Base-by-base conservation (phyloP, 495 filamentous ascomycete genomes). In the Elasticomyces elasticus region DNA sequence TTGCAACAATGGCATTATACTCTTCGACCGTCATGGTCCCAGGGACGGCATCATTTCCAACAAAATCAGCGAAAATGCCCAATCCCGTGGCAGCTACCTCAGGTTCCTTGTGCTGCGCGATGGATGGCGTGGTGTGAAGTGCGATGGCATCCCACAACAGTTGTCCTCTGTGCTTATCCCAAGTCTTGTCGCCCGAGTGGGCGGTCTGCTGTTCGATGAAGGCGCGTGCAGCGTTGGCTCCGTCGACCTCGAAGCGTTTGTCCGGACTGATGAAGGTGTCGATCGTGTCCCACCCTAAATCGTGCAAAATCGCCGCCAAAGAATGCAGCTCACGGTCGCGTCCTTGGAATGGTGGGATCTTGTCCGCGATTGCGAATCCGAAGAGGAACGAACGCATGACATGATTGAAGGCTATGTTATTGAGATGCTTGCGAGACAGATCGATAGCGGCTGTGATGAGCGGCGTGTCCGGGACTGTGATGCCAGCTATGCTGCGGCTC, bases 221-320 rank as follows among this genome's bases (percentile, higher is more conserved):
- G 0, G 67, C 67, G 0, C 71, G 61, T 2, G 76, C 74, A 0
- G 66, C 69, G 54, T 75, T 70, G 6, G 76, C 78, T 37, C 76
- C 67, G 51, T 81, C 76, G 26, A 82, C 76, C 56, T 81, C 76
- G 64, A 80, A 80, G 4, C 77, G 67, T 49, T 74, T 75, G 59
- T 77, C 74, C 9, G 52, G 44, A 15, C 64, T 67, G 10, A 75
- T 52, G 26, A 77, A 25, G 5, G 56, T 58, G 4, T 59, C 56
- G 0, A 59, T 69, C 5, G 48, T 49, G 42, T 65, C 69, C 76
- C 74, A 78, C 25, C 74, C 78, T 1, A 81, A 62, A 51, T 83
- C 79, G 62, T 83, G 79, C 33, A 81, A 62, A 22, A 81, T 55
- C 0, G 69, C 69, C 1, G 67, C 52, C 19, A 81, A 59, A 49